Percentiles rank a stretch among this genome's conserved stretches.
Evolutionary conservation across 192 early-diverging fungal species (phyloP).

Genomic region (Backusella parvicylindrica): DNA sequence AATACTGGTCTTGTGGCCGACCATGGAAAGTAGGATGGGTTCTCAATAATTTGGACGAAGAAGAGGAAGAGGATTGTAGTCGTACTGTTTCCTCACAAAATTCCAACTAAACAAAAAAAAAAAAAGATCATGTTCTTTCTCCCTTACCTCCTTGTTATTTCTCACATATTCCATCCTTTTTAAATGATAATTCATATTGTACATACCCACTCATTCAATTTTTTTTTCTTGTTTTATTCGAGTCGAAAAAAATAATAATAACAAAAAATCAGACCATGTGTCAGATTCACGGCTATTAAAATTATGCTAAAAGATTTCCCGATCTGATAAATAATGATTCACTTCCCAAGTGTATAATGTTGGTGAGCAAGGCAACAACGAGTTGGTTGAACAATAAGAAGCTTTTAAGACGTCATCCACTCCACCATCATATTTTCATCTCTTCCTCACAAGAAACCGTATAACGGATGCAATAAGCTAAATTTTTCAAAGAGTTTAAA

Average conservation of each 20-base stretch:
- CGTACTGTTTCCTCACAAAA: background rate
- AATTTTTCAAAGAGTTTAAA: too few relatives aligned
- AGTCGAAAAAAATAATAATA: background rate
- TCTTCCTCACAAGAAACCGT: too few relatives aligned
- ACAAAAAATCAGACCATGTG: background rate
- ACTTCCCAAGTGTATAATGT: background rate
- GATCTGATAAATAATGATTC: background rate
- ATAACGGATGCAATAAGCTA: too few relatives aligned
- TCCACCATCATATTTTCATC: too few relatives aligned
- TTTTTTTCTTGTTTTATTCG: background rate
- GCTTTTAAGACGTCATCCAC: too few relatives aligned
- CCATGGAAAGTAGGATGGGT: slow-evolving; percentile 42
- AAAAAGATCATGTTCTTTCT: background rate
- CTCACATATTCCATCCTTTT: background rate
- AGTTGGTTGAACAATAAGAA: background rate
- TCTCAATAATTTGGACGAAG: slow-evolving; percentile 3
- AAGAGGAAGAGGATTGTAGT: background rate
- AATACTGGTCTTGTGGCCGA: slow-evolving; percentile 32
- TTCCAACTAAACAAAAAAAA: background rate
- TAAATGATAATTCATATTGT: background rate
- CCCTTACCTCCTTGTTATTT: background rate
- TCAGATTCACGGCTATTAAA: background rate
- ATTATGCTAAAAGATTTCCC: background rate
- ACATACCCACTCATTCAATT: background rate
- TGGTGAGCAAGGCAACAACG: background rate